Evolutionary conservation across 495 filamentous ascomycete genomes (phyloP).

Genomic region (Neurospora intermedia): DNA sequence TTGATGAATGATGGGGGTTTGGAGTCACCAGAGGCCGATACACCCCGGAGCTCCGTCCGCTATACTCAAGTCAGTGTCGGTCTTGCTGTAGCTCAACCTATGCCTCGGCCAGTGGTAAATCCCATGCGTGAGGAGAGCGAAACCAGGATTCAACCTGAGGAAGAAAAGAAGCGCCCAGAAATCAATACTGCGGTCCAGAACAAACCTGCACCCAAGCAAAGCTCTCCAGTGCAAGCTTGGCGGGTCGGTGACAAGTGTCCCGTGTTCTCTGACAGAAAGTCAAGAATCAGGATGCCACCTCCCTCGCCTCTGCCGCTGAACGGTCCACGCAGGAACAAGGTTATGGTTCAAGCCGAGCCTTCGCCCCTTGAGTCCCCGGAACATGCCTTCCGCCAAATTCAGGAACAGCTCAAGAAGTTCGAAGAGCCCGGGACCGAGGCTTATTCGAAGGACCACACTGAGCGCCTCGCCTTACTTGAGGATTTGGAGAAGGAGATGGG

Average conservation of each 20-base stretch:
- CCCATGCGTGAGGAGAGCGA: not conserved
- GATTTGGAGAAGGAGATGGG: slow-evolving; percentile 45
- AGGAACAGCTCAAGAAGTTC: slow-evolving; percentile 37
- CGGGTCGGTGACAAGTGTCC: slow-evolving; percentile 43
- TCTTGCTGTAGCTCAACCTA: slow-evolving; percentile 12
- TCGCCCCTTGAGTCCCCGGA: slow-evolving; percentile 40
- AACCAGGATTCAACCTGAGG: not conserved
- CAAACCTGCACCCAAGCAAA: slow-evolving; percentile 3
- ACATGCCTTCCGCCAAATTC: slow-evolving; percentile 37
- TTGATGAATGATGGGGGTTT: not conserved
- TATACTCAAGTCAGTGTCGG: slow-evolving; percentile 30
- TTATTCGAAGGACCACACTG: slow-evolving; percentile 21
- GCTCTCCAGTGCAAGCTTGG: slow-evolving; percentile 32
- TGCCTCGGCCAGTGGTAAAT: not conserved
- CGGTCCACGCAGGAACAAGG: slow-evolving; percentile 18
- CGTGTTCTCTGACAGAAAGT: slow-evolving; percentile 38
- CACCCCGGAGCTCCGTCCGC: slow-evolving; percentile 30
- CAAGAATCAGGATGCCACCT: slow-evolving; percentile 33
- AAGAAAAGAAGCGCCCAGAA: not conserved
- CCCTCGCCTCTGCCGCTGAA: slow-evolving; percentile 38
- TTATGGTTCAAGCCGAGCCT: slow-evolving; percentile 30
- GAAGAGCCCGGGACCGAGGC: slow-evolving; percentile 21
- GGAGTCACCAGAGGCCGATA: slow-evolving; percentile 14
- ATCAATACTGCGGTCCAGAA: not conserved
- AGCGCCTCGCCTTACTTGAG: slow-evolving; percentile 34